Conservation (phyloP, 352 stramenopile genomes). For the Phytophthora pistaciae region DNA sequence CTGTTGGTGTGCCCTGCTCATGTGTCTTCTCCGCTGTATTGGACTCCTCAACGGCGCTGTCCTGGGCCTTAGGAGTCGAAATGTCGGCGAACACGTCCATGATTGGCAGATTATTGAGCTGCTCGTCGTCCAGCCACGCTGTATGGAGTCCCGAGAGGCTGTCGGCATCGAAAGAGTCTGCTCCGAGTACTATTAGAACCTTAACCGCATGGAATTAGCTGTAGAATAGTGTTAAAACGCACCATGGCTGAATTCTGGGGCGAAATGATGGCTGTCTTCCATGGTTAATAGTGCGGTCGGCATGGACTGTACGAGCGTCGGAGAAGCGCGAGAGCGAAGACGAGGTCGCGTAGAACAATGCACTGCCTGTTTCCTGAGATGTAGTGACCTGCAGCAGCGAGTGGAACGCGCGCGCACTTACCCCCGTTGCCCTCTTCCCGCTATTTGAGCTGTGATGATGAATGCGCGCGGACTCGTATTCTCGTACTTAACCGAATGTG, state of each 20-base stretch:
- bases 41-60: slow-evolving; percentile 22
- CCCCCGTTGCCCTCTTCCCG: slow-evolving; percentile 16
- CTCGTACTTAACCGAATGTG: slow-evolving; percentile 36
- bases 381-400: slow-evolving; percentile 4
- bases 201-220: slow-evolving; percentile 1
- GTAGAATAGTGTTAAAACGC: slow-evolving; percentile 10
- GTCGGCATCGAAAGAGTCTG: slow-evolving; percentile 40
- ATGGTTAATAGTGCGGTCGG: slow-evolving; percentile 34
- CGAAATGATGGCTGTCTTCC: slow-evolving; percentile 38
- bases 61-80: slow-evolving; percentile 29
- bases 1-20: slow-evolving; percentile 42
- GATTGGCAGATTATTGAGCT: slow-evolving; percentile 45
- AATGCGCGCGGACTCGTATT: background rate
- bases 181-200: background rate
- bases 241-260: slow-evolving; percentile 31
- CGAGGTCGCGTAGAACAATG: slow-evolving; percentile 6
- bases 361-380: background rate
- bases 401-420: slow-evolving; percentile 1
- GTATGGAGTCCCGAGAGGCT: slow-evolving; percentile 45
- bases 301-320: slow-evolving; percentile 25
- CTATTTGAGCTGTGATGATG: slow-evolving; percentile 20
- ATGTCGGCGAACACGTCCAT: slow-evolving; percentile 44
- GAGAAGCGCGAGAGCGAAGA: slow-evolving; percentile 3
- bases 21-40: slow-evolving; percentile 33
- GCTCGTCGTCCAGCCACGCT: slow-evolving; percentile 62